These are phyloP conservation scores for Cyberlindnera subsufficiens DNA, from an alignment of 805 yeast genomes.

Conservation along the genomic window DNA sequence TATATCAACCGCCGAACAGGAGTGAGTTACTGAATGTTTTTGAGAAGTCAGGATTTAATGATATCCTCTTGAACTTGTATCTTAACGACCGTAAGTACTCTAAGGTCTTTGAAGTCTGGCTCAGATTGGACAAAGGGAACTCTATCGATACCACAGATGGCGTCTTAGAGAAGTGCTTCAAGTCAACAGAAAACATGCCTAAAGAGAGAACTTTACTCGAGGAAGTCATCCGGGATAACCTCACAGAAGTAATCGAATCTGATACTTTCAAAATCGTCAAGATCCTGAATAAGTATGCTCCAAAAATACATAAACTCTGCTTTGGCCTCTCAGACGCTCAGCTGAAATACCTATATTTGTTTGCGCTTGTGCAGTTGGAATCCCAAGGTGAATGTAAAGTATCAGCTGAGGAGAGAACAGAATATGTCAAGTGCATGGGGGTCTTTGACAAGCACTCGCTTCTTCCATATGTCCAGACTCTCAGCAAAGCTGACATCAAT, in stretches of 20 bases:
- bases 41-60: slow-evolving; percentile 47
- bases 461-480: slow-evolving; percentile 14
- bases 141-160: slow-evolving; percentile 22
- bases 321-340: slow-evolving; percentile 15
- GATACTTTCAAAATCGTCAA: slow-evolving; percentile 23
- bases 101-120: slow-evolving; percentile 51
- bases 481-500: slow-evolving; percentile 20
- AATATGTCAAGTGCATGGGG: slow-evolving; percentile 15
- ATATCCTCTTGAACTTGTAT: slow-evolving; percentile 55
- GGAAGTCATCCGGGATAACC: slow-evolving; percentile 11
- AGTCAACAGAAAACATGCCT: slow-evolving; percentile 15
- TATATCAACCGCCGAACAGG: slow-evolving; percentile 54
- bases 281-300: slow-evolving; percentile 22
- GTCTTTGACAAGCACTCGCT: slow-evolving; percentile 12
- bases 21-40: slow-evolving; percentile 44
- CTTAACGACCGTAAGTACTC: slow-evolving; percentile 45
- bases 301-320: slow-evolving; percentile 13
- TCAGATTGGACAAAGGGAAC: slow-evolving; percentile 26
- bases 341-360: slow-evolving; percentile 20
- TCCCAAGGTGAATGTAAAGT: slow-evolving; percentile 13
- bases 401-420: slow-evolving; percentile 15
- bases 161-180: slow-evolving; percentile 23
- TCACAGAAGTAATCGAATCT: slow-evolving; percentile 21
- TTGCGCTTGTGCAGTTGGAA: slow-evolving; percentile 18
- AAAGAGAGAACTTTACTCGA: slow-evolving; percentile 16